These are phyloP conservation scores for Dendrobium officinale DNA, from an alignment of 106 monocot genomes.

Conservation along the genomic window DNA sequence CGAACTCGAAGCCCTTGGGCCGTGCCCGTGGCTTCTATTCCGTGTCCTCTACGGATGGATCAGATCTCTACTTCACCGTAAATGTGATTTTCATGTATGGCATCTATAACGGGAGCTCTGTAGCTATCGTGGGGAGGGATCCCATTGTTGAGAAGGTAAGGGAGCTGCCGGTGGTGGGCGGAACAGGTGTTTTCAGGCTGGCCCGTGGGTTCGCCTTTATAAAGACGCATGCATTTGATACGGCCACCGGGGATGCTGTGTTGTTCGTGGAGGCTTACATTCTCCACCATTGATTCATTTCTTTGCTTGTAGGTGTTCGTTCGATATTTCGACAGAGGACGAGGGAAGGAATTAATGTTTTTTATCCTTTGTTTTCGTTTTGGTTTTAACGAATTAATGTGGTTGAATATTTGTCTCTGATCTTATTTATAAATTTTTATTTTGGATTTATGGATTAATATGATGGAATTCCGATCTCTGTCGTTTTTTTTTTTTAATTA, in stretches of 20 bases:
- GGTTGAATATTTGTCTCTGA: too few species aligned
- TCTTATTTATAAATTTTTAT: too few species aligned
- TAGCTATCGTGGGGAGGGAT: constrained; percentile 20
- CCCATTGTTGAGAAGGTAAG: neutral
- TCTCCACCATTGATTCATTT: neutral
- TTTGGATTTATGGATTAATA: too few species aligned
- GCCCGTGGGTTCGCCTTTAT: constrained; percentile 20
- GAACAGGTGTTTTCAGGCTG: constrained; percentile 22
- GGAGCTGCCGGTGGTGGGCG: constrained; percentile 37
- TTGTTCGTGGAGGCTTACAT: constrained; percentile 18
- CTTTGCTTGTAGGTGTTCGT: too few species aligned
- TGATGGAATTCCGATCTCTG: too few species aligned
- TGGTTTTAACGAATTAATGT: too few species aligned
- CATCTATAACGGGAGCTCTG: constrained; percentile 24
- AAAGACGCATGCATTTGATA: constrained; percentile 6
- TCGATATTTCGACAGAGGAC: too few species aligned
- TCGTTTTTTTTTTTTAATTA: too few species aligned
- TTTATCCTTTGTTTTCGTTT: too few species aligned
- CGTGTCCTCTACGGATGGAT: constrained; percentile 4
- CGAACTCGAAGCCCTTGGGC: constrained; percentile 15
- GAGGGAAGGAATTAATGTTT: too few species aligned
- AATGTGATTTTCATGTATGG: constrained; percentile 21
- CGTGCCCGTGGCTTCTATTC: constrained; percentile 32
- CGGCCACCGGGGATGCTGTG: constrained; percentile 6
- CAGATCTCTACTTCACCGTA: neutral